phyloP scores from a whole-genome alignment of 2,329 filamentous ascomycete species.

The Botrytis medusae region DNA sequence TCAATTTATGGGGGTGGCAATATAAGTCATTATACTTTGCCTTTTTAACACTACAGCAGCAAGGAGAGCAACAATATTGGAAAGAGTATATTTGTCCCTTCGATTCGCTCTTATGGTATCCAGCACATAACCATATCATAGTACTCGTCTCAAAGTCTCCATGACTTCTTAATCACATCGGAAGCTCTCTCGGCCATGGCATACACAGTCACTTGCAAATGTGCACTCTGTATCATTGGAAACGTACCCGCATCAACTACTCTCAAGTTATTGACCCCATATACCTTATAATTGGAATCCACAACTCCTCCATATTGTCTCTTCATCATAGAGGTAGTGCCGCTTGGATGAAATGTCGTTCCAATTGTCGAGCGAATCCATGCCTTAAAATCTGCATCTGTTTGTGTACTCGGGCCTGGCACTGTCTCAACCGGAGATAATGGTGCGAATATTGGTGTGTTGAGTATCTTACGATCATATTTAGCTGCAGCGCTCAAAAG shows the following conservation, averaged over 20 bases:
- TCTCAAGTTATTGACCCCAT: conserved; percentile 26
- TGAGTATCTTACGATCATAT: not conserved
- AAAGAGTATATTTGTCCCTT: too few relatives aligned
- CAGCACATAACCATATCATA: not conserved
- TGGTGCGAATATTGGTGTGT: conserved; percentile 1
- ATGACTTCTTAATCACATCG: conserved; percentile 21
- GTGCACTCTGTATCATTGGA: conserved; percentile 25
- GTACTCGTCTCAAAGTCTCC: not conserved
- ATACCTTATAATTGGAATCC: conserved; percentile 27
- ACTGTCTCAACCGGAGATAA: conserved; percentile 11
- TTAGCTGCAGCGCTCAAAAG: conserved; percentile 1
- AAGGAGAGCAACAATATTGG: not conserved
- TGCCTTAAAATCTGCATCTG: conserved; percentile 7
- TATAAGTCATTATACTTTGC: not conserved
- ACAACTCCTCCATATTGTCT: conserved; percentile 29
- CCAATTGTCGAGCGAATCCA: not conserved
- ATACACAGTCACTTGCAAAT: conserved; percentile 29
- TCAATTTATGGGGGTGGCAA: not conserved
- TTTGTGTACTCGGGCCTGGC: not conserved
- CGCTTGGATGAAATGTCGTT: conserved; percentile 26
- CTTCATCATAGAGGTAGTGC: conserved; percentile 30
- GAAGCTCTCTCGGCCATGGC: conserved; percentile 30
- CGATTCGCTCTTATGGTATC: not conserved
- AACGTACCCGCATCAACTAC: conserved; percentile 33
- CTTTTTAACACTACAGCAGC: not conserved